Evolutionary conservation across 371 early-diverging fungal species (phyloP).

Genomic region (Thermomucor indicae-seudaticae): DNA sequence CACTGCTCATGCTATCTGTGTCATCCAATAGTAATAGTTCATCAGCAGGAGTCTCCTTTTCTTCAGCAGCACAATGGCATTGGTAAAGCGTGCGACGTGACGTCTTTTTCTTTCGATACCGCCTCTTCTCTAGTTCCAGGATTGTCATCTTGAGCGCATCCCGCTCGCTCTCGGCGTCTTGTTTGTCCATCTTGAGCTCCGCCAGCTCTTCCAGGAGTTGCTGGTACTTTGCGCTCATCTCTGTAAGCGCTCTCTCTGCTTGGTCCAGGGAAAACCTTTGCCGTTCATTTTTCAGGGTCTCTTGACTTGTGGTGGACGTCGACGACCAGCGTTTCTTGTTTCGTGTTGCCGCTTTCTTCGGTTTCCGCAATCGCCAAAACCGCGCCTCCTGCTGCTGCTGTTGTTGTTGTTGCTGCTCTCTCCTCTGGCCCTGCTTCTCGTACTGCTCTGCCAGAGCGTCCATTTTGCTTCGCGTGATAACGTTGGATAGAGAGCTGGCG

Average conservation of each 20-base stretch:
- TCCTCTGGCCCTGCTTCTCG: conserved; percentile 32
- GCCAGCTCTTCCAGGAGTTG: conserved; percentile 17
- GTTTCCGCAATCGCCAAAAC: conserved; percentile 16
- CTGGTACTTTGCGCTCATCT: conserved; percentile 8
- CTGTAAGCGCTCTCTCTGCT: conserved; percentile 1
- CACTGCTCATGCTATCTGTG: conserved; percentile 10
- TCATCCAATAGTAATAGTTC: conserved; percentile 1
- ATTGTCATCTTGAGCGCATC: conserved; percentile 41
- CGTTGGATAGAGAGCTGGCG: conserved; percentile 65
- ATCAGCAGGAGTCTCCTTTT: background rate
- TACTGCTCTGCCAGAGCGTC: conserved; percentile 65
- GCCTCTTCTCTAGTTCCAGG: conserved; percentile 24
- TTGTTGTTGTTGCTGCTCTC: conserved; percentile 18
- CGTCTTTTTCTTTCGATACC: conserved; percentile 1
- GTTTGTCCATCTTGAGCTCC: conserved; percentile 30
- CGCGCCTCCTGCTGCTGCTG: conserved; percentile 1
- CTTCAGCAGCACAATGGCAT: background rate
- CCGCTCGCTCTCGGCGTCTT: conserved; percentile 34
- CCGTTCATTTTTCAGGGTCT: background rate
- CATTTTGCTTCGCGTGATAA: conserved; percentile 66
- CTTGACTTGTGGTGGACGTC: background rate
- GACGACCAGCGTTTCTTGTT: conserved; percentile 27
- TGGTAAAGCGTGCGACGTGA: background rate
- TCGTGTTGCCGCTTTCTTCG: conserved; percentile 6
- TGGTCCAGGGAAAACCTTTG: background rate